A percentile compares a stretch with the other conserved stretches of the same genome.
Conservation (phyloP, 495 filamentous ascomycete species). For the Stereocaulon alpinum region DNA sequence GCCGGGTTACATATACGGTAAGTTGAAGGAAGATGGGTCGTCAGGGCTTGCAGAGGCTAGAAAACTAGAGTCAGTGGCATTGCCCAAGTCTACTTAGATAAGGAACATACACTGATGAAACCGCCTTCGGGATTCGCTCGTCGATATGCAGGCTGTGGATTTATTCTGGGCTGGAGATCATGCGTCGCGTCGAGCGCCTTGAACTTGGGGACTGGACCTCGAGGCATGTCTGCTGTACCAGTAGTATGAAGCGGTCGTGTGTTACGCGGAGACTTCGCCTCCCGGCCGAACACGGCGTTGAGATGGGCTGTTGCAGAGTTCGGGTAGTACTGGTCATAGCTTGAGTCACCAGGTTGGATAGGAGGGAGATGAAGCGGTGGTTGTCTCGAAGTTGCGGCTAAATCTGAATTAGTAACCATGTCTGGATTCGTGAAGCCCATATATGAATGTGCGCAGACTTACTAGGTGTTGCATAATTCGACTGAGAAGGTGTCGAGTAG, state of each 20-base stretch:
- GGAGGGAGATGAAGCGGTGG: conserved; percentile 53
- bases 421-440: conserved; percentile 7
- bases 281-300: conserved; percentile 59
- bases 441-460: conserved; percentile 23
- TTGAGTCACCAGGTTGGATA: conserved; percentile 53
- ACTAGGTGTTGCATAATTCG: conserved; percentile 54
- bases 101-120: conserved; percentile 81
- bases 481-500: conserved; percentile 51
- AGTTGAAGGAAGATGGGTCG: conserved; percentile 82
- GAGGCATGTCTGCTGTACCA: conserved; percentile 38
- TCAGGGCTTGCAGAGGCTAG: conserved; percentile 92
- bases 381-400: conserved; percentile 44
- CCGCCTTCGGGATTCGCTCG: conserved; percentile 95
- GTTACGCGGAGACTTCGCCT: conserved; percentile 62
- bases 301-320: conserved; percentile 57
- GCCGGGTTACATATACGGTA: conserved; percentile 97
- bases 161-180: conserved; percentile 74
- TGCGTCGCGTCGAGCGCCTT: conserved; percentile 58
- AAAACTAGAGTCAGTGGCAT: conserved; percentile 6
- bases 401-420: conserved; percentile 3
- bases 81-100: conserved; percentile 4
- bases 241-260: conserved; percentile 37
- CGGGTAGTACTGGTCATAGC: conserved; percentile 57
- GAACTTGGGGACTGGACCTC: conserved; percentile 80
- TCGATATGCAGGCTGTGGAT: conserved; percentile 78